Evolutionary conservation across 2,329 filamentous ascomycete genomes (phyloP).

Genomic region (Phialophora tarda): DNA sequence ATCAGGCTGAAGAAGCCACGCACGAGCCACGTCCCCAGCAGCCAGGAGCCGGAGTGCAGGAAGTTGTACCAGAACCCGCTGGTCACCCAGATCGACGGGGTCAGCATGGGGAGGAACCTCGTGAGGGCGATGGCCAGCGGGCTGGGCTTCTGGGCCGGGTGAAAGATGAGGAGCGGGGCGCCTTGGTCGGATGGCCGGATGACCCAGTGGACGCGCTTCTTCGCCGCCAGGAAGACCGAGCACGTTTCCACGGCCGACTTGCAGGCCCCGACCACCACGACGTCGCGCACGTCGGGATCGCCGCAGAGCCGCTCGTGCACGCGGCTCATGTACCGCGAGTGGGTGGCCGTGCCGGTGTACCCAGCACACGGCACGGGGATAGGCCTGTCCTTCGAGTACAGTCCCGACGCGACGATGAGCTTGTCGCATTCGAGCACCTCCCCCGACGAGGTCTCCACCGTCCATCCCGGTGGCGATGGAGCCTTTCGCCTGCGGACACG

Average conservation of each 20-base stretch:
- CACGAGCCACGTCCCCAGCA: background rate
- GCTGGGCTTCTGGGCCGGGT: constrained; percentile 8
- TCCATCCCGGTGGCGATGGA: constrained; percentile 38
- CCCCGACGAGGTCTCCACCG: constrained; percentile 31
- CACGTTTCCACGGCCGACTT: constrained; percentile 24
- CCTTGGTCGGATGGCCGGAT: constrained; percentile 12
- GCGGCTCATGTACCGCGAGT: constrained; percentile 18
- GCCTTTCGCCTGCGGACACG: constrained; percentile 36
- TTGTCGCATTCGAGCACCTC: constrained; percentile 40
- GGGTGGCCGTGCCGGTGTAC: constrained; percentile 13
- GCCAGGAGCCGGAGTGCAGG: constrained; percentile 11
- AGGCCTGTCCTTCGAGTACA: constrained; percentile 41
- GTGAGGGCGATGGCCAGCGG: constrained; percentile 10
- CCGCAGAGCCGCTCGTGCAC: constrained; percentile 6
- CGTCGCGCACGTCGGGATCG: constrained; percentile 15
- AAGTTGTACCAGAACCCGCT: constrained; percentile 16
- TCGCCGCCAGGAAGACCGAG: constrained; percentile 14
- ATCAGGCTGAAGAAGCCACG: constrained; percentile 13
- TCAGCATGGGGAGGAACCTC: constrained; percentile 15
- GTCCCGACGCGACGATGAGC: constrained; percentile 41
- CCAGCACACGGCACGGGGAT: constrained; percentile 23
- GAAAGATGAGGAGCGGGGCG: constrained; percentile 14
- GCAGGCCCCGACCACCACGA: constrained; percentile 22
- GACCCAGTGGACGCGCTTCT: constrained; percentile 21
- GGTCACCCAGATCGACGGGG: constrained; percentile 14